phyloP scores from a whole-genome alignment of 257 asterid species.

The Jacaranda mimosifolia region DNA sequence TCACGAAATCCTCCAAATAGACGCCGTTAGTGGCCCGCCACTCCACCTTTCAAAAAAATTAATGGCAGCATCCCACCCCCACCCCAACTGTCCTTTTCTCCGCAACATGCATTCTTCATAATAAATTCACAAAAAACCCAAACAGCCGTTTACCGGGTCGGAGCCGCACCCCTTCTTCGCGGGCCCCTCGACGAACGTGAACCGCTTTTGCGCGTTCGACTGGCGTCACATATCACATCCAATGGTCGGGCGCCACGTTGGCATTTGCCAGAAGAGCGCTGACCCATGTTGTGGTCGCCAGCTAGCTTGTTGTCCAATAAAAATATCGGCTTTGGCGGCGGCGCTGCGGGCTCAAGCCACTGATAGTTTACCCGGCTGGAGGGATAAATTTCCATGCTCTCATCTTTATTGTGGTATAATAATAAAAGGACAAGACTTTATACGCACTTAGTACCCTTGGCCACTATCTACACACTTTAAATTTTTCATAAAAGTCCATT shows the following conservation, averaged over 20 bases:
- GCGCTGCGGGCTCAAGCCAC: conserved; percentile 36
- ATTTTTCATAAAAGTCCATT: no score
- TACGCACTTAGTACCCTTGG: no score
- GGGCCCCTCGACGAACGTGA: conserved; percentile 49
- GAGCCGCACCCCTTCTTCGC: background rate
- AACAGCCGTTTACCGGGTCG: conserved; percentile 30
- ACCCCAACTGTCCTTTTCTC: background rate
- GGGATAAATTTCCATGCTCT: no score
- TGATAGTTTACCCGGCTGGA: background rate
- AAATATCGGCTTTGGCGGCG: conserved; percentile 25
- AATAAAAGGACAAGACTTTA: no score
- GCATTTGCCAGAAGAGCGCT: conserved; percentile 44
- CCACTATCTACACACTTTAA: no score
- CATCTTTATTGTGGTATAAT: no score
- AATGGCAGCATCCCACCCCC: no score
- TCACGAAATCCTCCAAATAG: conserved; percentile 2
- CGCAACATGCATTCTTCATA: background rate
- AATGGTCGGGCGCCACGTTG: conserved; percentile 35
- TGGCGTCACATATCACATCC: conserved; percentile 32
- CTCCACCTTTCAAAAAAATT: no score
- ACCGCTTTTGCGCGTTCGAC: conserved; percentile 43
- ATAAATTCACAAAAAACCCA: conserved; percentile 18
- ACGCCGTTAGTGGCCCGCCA: no score
- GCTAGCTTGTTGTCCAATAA: conserved; percentile 34
- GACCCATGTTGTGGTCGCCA: conserved; percentile 58